phyloP scores from a whole-genome alignment of 1,284 basidiomycete genomes.

The Microbotryomycetes sp. region DNA sequence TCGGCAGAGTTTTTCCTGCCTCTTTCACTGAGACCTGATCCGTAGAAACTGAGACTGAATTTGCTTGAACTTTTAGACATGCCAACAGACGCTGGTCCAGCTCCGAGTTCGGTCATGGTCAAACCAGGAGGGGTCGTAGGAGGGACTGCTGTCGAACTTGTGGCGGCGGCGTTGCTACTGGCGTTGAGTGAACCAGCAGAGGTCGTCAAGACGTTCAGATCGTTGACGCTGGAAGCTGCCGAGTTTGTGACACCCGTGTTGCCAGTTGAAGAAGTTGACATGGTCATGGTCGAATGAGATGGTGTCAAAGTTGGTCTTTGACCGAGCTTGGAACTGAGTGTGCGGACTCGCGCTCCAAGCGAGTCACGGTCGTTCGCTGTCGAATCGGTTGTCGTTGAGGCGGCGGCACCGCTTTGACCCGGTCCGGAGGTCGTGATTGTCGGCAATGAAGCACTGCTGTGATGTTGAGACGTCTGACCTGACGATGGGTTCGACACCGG shows the following conservation, averaged over 20 bases:
- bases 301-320: conserved; percentile 1
- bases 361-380: background rate
- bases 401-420: too few species aligned
- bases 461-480: background rate
- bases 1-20: conserved; percentile 53
- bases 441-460: conserved; percentile 2
- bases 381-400: background rate
- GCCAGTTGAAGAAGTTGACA: background rate
- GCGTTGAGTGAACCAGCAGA: background rate
- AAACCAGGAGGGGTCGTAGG: background rate
- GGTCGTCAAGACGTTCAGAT: background rate
- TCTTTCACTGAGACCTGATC: conserved; percentile 5
- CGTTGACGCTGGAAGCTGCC: background rate
- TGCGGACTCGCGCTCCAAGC: conserved; percentile 5
- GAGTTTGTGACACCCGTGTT: background rate
- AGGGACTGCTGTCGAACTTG: too few species aligned
- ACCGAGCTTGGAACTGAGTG: conserved; percentile 3
- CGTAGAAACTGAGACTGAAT: background rate
- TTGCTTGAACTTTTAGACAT: background rate
- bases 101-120: background rate
- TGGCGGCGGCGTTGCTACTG: too few species aligned
- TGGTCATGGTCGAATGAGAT: background rate
- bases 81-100: background rate
- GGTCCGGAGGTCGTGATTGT: conserved; percentile 7
- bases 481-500: background rate